Conservation (phyloP, 768 basidiomycete genomes). For the Cantharellus anzutake region DNA sequence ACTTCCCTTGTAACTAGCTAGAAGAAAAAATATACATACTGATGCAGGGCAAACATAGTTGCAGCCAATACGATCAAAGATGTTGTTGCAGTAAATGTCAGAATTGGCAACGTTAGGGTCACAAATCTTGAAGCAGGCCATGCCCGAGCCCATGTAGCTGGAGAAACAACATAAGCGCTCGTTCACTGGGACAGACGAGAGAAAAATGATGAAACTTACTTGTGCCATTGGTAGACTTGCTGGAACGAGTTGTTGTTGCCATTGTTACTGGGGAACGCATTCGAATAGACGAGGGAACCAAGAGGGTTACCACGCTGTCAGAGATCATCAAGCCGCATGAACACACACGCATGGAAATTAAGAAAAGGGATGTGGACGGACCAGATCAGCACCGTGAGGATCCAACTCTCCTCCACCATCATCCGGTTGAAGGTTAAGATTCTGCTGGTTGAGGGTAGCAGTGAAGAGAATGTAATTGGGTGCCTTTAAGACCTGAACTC, state of each 20-base stretch:
- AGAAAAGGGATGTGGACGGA: background rate
- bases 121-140: constrained; percentile 19
- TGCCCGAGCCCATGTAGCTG: constrained; percentile 15
- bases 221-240: constrained; percentile 11
- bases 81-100: constrained; percentile 9
- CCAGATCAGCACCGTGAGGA: constrained; percentile 8
- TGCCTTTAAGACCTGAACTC: constrained; percentile 50
- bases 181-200: background rate
- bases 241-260: constrained; percentile 6
- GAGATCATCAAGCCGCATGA: background rate
- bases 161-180: background rate
- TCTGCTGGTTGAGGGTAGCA: constrained; percentile 29
- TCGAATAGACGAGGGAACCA: constrained; percentile 12
- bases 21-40: background rate
- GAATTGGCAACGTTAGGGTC: constrained; percentile 12
- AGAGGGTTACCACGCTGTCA: constrained; percentile 10
- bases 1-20: no score
- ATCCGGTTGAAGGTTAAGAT: constrained; percentile 20
- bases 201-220: background rate
- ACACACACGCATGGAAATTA: background rate
- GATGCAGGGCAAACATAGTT: constrained; percentile 9
- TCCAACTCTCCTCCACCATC: constrained; percentile 20
- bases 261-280: constrained; percentile 7
- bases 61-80: constrained; percentile 13
- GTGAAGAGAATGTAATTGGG: constrained; percentile 60